phyloP scores from a whole-genome alignment of 2,329 filamentous ascomycete species.

The Lecanicillium sp. region DNA sequence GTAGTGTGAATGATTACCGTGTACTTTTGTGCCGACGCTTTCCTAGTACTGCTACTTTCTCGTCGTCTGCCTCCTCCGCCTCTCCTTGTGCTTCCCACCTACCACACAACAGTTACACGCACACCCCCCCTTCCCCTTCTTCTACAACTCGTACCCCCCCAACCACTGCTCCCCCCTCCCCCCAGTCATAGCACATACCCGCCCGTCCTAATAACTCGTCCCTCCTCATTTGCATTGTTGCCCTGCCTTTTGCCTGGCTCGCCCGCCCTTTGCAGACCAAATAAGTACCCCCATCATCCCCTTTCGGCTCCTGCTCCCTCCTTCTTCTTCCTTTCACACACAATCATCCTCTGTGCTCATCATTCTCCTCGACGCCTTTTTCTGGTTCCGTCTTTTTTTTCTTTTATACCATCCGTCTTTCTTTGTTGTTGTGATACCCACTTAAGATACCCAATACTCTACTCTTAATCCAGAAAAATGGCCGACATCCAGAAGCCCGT shows the following conservation, averaged over 20 bases:
- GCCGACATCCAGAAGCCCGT: slow-evolving; percentile 68
- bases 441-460: slow-evolving; percentile 29
- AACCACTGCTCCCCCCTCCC: no score
- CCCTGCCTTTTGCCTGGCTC: slow-evolving; percentile 16
- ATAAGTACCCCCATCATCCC: slow-evolving; percentile 39
- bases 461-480: slow-evolving; percentile 50
- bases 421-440: slow-evolving; percentile 48
- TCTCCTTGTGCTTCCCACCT: no score
- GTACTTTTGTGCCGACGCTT: no score
- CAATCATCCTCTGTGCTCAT: slow-evolving; percentile 27
- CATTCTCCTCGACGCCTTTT: slow-evolving; percentile 30
- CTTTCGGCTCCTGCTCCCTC: slow-evolving; percentile 17
- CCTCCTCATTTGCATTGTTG: slow-evolving; percentile 11
- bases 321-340: slow-evolving; percentile 13
- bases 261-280: slow-evolving; percentile 23
- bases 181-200: neutral
- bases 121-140: no score
- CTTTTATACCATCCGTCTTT: slow-evolving; percentile 37
- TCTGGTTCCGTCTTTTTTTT: slow-evolving; percentile 29
- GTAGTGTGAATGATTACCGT: no score
- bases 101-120: no score
- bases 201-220: no score
- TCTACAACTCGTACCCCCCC: no score
- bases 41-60: no score
- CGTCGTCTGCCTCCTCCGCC: no score